These are phyloP conservation scores for Hammondia hammondi DNA, from an alignment of 169 alveolate species.

Conservation along the genomic window DNA sequence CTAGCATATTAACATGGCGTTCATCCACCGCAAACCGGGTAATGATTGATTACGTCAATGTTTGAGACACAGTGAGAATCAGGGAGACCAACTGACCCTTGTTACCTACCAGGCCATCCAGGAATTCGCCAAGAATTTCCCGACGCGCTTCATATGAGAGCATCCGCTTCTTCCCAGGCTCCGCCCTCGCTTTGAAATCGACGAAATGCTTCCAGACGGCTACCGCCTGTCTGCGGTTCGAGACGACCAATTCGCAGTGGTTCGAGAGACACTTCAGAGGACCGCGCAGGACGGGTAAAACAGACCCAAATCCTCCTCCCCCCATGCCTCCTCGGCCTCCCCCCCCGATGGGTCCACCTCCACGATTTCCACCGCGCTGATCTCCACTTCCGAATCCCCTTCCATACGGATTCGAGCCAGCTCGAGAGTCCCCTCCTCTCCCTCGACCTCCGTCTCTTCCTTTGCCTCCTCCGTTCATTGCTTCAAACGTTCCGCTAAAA, in stretches of 20 bases:
- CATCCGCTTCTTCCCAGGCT: too few species aligned
- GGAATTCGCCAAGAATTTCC: too few species aligned
- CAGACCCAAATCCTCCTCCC: background rate
- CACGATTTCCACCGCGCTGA: background rate
- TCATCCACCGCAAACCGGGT: too few species aligned
- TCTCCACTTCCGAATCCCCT: background rate
- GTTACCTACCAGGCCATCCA: too few species aligned
- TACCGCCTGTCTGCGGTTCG: background rate
- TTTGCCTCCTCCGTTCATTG: background rate
- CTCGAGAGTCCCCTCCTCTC: background rate
- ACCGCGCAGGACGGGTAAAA: background rate
- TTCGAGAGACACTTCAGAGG: background rate
- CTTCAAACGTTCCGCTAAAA: too few species aligned
- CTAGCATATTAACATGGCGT: too few species aligned
- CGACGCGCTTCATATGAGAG: too few species aligned
- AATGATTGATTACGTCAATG: too few species aligned
- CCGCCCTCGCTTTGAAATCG: background rate
- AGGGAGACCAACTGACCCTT: too few species aligned
- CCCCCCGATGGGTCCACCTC: background rate
- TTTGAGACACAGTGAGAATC: too few species aligned
- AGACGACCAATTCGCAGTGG: background rate
- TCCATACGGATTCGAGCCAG: background rate
- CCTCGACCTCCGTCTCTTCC: background rate
- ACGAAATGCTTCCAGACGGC: background rate
- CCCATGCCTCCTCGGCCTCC: constrained; percentile 1